Conservation (phyloP, 805 yeast species). For the Yarrowia deformans region DNA sequence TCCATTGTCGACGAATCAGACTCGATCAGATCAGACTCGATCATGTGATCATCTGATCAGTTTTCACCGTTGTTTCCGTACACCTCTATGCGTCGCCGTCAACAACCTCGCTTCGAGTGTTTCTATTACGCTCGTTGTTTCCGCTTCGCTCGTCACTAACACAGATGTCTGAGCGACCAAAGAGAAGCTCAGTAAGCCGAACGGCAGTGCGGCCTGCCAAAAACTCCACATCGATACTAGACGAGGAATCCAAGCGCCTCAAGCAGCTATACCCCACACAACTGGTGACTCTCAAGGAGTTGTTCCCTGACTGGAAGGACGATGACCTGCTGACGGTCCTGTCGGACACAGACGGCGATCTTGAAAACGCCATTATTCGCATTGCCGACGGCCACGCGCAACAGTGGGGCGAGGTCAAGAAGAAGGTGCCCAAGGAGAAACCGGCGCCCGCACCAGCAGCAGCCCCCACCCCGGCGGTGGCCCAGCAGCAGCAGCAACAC, state of each 20-base stretch:
- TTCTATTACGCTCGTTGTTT: too few relatives aligned
- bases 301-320: conserved; percentile 93
- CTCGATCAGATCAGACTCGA: too few relatives aligned
- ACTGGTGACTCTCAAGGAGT: conserved; percentile 70
- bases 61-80: too few relatives aligned
- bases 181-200: conserved; percentile 38
- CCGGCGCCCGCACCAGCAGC: conserved; percentile 40
- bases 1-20: too few relatives aligned
- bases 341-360: conserved; percentile 71
- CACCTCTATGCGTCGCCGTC: too few relatives aligned
- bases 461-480: conserved; percentile 34
- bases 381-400: conserved; percentile 89
- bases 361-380: conserved; percentile 82
- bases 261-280: conserved; percentile 49
- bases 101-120: too few relatives aligned
- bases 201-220: conserved; percentile 39
- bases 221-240: conserved; percentile 41
- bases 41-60: too few relatives aligned
- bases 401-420: conserved; percentile 93
- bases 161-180: conserved; percentile 40
- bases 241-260: conserved; percentile 49
- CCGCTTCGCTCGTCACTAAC: too few relatives aligned
- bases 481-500: conserved; percentile 39
- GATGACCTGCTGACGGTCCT: conserved; percentile 82
- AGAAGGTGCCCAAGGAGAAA: conserved; percentile 47